A percentile compares a stretch with the other conserved stretches of the same genome.
These are phyloP conservation scores for Phytomonas serpens DNA, from an alignment of 208 protist genomes.

Conservation along the genomic window DNA sequence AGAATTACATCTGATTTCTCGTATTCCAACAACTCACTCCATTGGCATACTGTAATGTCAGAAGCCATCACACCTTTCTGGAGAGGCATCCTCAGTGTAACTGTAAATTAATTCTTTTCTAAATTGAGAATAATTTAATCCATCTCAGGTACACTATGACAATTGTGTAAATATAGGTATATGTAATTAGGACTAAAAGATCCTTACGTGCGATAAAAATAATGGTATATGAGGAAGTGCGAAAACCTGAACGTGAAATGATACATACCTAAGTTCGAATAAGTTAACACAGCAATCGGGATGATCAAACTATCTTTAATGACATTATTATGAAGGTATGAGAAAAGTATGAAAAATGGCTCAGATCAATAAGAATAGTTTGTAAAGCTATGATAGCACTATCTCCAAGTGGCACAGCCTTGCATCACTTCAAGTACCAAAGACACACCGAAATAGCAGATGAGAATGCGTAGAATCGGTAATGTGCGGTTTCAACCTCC, in stretches of 20 bases:
- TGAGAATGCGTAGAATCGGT: not conserved
- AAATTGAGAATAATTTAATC: not conserved
- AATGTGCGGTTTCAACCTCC: not conserved
- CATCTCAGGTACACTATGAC: not conserved
- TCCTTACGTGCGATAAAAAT: not conserved
- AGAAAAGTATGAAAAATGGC: not conserved
- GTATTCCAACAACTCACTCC: constrained; percentile 60
- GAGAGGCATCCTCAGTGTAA: not conserved
- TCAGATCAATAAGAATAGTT: not conserved
- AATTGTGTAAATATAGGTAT: not conserved
- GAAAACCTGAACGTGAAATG: not conserved
- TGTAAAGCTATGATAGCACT: not conserved
- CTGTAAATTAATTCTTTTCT: not conserved
- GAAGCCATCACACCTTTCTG: not conserved
- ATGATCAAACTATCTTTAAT: not conserved
- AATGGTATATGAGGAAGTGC: not conserved
- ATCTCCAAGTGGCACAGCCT: not conserved
- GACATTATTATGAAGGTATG: not conserved
- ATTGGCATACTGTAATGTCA: constrained; percentile 15
- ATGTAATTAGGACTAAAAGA: not conserved
- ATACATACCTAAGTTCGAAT: not conserved
- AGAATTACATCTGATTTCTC: constrained; percentile 52
- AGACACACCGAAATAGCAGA: not conserved
- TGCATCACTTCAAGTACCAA: not conserved
- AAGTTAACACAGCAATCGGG: not conserved